These are phyloP conservation scores for Hippophae gyantsensis DNA, from an alignment of 306 rosid genomes.

Conservation along the genomic window DNA sequence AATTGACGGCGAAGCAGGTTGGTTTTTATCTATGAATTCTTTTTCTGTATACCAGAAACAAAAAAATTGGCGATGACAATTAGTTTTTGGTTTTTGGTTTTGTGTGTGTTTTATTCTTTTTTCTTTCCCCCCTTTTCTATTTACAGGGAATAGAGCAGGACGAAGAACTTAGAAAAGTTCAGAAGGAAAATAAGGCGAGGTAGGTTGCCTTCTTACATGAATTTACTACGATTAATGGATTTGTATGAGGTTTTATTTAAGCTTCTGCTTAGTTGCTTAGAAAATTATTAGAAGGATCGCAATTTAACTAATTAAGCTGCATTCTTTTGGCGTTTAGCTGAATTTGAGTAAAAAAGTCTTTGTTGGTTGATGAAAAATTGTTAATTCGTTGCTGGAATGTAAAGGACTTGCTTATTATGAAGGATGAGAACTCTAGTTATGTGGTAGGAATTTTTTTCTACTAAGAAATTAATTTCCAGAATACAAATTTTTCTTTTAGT, in stretches of 20 bases:
- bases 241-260: background rate
- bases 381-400: too few species aligned
- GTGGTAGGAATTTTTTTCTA: too few species aligned
- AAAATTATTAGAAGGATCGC: background rate
- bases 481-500: too few species aligned
- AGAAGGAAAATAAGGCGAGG: constrained; percentile 64
- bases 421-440: too few species aligned
- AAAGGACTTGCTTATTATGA: too few species aligned
- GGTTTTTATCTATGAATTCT: background rate
- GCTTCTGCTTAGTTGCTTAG: background rate
- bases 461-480: too few species aligned
- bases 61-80: background rate
- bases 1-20: constrained; percentile 69
- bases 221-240: too few species aligned
- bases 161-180: constrained; percentile 45
- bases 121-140: background rate
- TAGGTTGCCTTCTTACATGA: constrained; percentile 4
- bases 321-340: background rate
- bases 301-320: background rate
- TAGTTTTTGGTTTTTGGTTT: background rate
- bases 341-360: too few species aligned
- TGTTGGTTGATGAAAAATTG: too few species aligned
- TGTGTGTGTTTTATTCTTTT: background rate
- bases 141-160: constrained; percentile 58
- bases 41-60: background rate